These are phyloP conservation scores for bread wheat (Triticum aestivum) DNA, from an alignment of 176 grass and related monocot genomes.

Conservation along the genomic window IWGSC_CS_RefSeq_v2.1 NC_057802.1:8823666-8824165, in stretches of 20 bases:
- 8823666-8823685: conserved; percentile 91
- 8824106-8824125: neutral
- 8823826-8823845: neutral
- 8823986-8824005: neutral
- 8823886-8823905: neutral
- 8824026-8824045: neutral
- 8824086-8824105: neutral
- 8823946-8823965: neutral
- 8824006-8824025: neutral
- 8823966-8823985: neutral
- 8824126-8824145: neutral
- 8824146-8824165: neutral
- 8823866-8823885: neutral
- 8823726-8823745: neutral
- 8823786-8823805: neutral
- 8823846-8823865: neutral
- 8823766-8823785: neutral
- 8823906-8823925: neutral
- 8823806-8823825: neutral
- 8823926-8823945: neutral
- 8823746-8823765: neutral
- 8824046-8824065: neutral
- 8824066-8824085: neutral
- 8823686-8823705: conserved; percentile 7
- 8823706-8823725: conserved; percentile 10